Evolutionary conservation across 441 rosid species (phyloP).

Genomic region (Mallotus japonicus): DNA sequence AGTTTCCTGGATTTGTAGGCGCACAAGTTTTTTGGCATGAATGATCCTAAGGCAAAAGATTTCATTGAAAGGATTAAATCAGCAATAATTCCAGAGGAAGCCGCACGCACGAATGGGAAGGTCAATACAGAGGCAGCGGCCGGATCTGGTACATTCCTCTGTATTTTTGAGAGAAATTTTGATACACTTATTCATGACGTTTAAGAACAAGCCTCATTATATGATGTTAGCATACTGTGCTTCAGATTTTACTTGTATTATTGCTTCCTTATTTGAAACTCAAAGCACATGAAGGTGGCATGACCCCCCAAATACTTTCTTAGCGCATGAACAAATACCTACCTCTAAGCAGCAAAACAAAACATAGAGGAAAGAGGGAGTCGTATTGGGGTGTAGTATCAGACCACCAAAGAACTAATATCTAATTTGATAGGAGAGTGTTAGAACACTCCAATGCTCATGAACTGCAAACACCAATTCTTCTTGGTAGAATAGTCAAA

Average conservation of each 20-base stretch:
- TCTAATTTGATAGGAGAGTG: not conserved
- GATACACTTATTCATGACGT: not conserved
- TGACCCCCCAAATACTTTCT: too few species aligned
- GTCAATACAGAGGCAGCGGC: slow-evolving; percentile 54
- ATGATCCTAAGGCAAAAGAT: slow-evolving; percentile 52
- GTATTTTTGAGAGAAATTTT: too few species aligned
- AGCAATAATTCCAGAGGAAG: slow-evolving; percentile 84
- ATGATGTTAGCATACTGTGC: too few species aligned
- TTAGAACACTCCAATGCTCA: not conserved
- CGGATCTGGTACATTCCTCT: slow-evolving; percentile 53
- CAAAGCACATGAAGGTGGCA: too few species aligned
- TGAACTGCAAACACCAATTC: not conserved
- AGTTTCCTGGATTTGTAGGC: slow-evolving; percentile 47
- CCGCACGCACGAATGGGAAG: slow-evolving; percentile 83
- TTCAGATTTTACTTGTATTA: too few species aligned
- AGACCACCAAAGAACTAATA: too few species aligned
- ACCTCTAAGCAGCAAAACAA: not conserved
- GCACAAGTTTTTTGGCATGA: slow-evolving; percentile 61
- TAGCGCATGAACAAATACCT: too few species aligned
- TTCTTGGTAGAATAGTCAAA: not conserved
- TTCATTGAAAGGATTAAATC: slow-evolving; percentile 59
- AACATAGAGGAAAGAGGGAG: not conserved
- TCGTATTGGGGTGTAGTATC: too few species aligned
- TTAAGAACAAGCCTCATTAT: not conserved
- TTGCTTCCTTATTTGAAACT: too few species aligned